These are phyloP conservation scores for Oropetium thomaeum DNA, from an alignment of 176 grass and related monocot species.

Conservation along the genomic window DNA sequence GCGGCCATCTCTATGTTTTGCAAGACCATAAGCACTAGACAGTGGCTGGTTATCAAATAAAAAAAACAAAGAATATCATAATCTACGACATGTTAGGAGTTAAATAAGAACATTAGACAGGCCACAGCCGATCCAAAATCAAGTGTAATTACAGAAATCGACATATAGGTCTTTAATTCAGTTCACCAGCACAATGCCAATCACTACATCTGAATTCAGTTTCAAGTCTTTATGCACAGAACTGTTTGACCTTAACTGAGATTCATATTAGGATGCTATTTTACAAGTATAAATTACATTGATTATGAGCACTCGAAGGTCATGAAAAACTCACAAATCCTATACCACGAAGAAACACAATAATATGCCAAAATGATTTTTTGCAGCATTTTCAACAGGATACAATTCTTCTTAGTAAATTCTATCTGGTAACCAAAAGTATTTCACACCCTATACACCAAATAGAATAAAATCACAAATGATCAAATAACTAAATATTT, in stretches of 20 bases:
- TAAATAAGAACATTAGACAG: constrained; percentile 14
- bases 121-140: neutral
- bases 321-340: neutral
- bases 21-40: constrained; percentile 92
- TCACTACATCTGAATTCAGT: constrained; percentile 19
- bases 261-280: neutral
- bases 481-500: constrained; percentile 5
- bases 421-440: neutral
- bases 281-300: constrained; percentile 4
- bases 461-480: constrained; percentile 11
- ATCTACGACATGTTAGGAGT: constrained; percentile 7
- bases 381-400: neutral
- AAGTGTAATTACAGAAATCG: neutral
- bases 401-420: neutral
- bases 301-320: neutral
- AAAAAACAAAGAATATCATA: neutral
- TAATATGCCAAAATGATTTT: neutral
- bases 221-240: neutral
- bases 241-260: neutral
- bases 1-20: constrained; percentile 98
- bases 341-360: constrained; percentile 17
- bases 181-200: constrained; percentile 7
- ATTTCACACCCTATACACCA: constrained; percentile 8
- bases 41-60: constrained; percentile 55
- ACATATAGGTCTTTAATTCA: neutral